Evolutionary conservation across 2,329 filamentous ascomycete species (phyloP).

Genomic region (Claviceps purpurea): DNA sequence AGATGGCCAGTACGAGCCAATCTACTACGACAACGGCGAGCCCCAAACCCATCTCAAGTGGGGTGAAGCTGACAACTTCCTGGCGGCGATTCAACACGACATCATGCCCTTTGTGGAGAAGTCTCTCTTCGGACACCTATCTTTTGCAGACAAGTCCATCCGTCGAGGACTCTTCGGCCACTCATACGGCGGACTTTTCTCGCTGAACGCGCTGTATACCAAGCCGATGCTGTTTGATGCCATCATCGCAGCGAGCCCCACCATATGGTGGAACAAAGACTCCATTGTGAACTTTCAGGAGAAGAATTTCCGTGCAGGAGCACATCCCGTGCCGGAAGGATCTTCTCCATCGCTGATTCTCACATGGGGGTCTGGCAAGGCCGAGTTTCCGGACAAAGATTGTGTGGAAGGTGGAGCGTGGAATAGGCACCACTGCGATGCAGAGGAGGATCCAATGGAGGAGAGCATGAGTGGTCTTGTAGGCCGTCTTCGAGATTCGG

Average conservation of each 20-base stretch:
- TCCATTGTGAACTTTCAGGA: slow-evolving; percentile 24
- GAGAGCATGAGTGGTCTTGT: slow-evolving; percentile 7
- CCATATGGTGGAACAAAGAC: slow-evolving; percentile 32
- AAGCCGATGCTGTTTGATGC: slow-evolving; percentile 27
- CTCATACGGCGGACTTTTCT: slow-evolving; percentile 35
- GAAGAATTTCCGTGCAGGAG: slow-evolving; percentile 9
- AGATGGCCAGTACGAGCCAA: slow-evolving; percentile 12
- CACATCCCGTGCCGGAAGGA: slow-evolving; percentile 3
- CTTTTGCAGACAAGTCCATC: slow-evolving; percentile 17
- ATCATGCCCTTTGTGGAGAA: slow-evolving; percentile 21
- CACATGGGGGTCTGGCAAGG: slow-evolving; percentile 15
- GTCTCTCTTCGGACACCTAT: slow-evolving; percentile 13
- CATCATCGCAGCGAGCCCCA: slow-evolving; percentile 31
- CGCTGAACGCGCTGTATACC: slow-evolving; percentile 29
- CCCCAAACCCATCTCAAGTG: slow-evolving; percentile 14
- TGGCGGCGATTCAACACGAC: slow-evolving; percentile 27
- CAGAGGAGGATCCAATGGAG: slow-evolving; percentile 10
- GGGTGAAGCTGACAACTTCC: slow-evolving; percentile 31
- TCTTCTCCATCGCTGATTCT: slow-evolving; percentile 19
- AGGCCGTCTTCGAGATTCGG: slow-evolving; percentile 9
- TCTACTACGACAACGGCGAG: slow-evolving; percentile 12
- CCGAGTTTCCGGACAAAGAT: slow-evolving; percentile 18
- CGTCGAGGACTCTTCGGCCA: slow-evolving; percentile 34
- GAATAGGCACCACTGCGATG: slow-evolving; percentile 12
- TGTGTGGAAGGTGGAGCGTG: slow-evolving; percentile 14